Evolutionary conservation across 306 rosid species (phyloP).

Genomic region (Ceratonia siliqua): DNA sequence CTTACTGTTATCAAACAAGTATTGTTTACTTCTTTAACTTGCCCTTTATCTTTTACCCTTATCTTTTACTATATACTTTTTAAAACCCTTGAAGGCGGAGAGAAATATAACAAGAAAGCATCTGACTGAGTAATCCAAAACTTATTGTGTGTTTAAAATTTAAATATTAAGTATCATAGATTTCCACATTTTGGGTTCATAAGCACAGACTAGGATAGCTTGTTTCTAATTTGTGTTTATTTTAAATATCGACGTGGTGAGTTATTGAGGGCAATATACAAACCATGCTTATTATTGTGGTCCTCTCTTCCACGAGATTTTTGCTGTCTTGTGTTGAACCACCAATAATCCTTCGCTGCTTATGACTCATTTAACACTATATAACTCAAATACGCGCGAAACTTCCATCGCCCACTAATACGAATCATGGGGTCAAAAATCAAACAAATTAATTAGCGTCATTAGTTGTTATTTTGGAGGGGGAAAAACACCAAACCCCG

Average conservation of each 20-base stretch:
- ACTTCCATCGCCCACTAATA: not conserved
- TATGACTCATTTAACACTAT: not conserved
- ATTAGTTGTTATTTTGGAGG: not conserved
- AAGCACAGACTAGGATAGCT: not conserved
- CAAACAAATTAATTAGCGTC: not conserved
- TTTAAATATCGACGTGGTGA: not conserved
- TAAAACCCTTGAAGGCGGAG: too few species aligned
- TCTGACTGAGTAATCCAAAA: not conserved
- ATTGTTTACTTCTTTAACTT: too few species aligned
- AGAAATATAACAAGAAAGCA: too few species aligned
- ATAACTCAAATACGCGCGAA: not conserved
- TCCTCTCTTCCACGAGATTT: not conserved
- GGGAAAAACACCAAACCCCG: not conserved
- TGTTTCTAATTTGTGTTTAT: not conserved
- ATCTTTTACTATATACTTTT: too few species aligned
- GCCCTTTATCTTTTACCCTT: too few species aligned
- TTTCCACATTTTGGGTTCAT: not conserved
- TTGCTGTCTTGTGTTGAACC: not conserved
- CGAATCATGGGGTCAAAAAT: not conserved
- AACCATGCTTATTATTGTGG: too few species aligned
- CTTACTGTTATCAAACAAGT: too few species aligned
- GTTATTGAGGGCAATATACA: not conserved
- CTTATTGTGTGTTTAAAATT: not conserved
- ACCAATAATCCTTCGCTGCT: not conserved
- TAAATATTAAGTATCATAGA: not conserved